A percentile compares a stretch with the other conserved stretches of the same genome.
phyloP scores from a whole-genome alignment of 2,329 filamentous ascomycete genomes.

The Fusarium dlaminii region DNA sequence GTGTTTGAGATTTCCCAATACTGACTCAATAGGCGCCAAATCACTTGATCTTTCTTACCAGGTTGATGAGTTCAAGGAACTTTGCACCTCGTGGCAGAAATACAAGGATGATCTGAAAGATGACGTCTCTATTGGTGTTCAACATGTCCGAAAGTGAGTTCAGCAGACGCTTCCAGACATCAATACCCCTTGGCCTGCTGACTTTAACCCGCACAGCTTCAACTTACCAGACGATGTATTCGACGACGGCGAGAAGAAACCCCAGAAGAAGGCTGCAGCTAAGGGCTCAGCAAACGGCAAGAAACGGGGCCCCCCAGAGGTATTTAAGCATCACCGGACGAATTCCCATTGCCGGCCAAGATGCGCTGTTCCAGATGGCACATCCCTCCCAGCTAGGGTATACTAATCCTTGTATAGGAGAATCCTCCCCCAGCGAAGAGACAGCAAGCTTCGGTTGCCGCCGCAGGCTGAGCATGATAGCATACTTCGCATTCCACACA shows the following conservation, averaged over 20 bases:
- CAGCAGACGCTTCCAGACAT: neutral
- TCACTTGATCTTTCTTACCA: slow-evolving; percentile 82
- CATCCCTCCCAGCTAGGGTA: slow-evolving; percentile 7
- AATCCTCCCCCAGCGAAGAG: slow-evolving; percentile 53
- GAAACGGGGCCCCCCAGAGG: slow-evolving; percentile 61
- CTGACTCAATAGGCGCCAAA: slow-evolving; percentile 67
- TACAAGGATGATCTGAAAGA: slow-evolving; percentile 77
- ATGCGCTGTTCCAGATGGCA: slow-evolving; percentile 8
- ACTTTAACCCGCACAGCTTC: slow-evolving; percentile 64
- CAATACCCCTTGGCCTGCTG: slow-evolving; percentile 5
- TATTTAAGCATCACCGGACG: slow-evolving; percentile 44
- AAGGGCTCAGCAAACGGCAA: slow-evolving; percentile 54
- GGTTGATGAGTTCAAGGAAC: slow-evolving; percentile 86
- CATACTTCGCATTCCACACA: slow-evolving; percentile 6
- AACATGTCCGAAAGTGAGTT: slow-evolving; percentile 85
- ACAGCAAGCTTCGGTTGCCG: slow-evolving; percentile 54
- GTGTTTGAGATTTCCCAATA: neutral
- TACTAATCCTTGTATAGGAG: slow-evolving; percentile 48
- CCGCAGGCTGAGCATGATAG: slow-evolving; percentile 48
- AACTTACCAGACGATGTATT: slow-evolving; percentile 93
- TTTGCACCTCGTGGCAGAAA: slow-evolving; percentile 78
- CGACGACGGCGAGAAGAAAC: slow-evolving; percentile 77
- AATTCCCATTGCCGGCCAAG: slow-evolving; percentile 18
- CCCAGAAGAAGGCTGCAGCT: slow-evolving; percentile 64
- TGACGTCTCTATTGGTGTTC: slow-evolving; percentile 73